Conservation (phyloP, 2,329 filamentous ascomycete genomes). For the Magnaporthales sp. region DNA sequence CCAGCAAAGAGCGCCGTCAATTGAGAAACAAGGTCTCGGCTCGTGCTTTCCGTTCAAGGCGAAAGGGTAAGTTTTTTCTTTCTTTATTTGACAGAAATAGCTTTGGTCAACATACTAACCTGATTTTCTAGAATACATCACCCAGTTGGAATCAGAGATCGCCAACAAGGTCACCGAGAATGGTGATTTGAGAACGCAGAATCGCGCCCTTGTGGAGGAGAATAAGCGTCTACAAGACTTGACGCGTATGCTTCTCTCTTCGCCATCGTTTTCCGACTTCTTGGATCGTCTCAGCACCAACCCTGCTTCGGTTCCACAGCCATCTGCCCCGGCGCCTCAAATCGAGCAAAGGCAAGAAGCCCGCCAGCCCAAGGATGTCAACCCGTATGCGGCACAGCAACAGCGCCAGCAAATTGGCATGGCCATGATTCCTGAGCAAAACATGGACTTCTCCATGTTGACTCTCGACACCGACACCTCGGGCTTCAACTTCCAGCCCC, state of each 20-base stretch:
- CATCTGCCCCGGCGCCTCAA: slow-evolving; percentile 26
- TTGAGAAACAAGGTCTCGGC: slow-evolving; percentile 99
- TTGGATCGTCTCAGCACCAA: slow-evolving; percentile 62
- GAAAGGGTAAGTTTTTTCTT: slow-evolving; percentile 67
- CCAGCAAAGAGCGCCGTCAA: slow-evolving; percentile 92
- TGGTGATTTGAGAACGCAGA: slow-evolving; percentile 70
- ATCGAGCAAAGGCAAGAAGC: slow-evolving; percentile 22
- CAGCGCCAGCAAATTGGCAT: slow-evolving; percentile 64
- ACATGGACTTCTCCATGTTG: slow-evolving; percentile 67
- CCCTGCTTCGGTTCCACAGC: slow-evolving; percentile 31
- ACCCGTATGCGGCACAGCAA: slow-evolving; percentile 47
- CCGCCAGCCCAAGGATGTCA: slow-evolving; percentile 56
- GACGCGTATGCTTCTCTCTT: slow-evolving; percentile 73
- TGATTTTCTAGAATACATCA: slow-evolving; percentile 74
- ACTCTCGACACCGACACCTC: slow-evolving; percentile 41
- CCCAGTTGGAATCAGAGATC: slow-evolving; percentile 85
- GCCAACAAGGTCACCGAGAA: slow-evolving; percentile 76
- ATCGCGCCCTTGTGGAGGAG: slow-evolving; percentile 74
- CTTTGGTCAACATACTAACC: slow-evolving; percentile 34
- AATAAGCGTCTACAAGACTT: slow-evolving; percentile 72
- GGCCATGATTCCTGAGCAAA: slow-evolving; percentile 74
- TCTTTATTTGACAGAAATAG: background rate
- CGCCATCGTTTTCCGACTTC: slow-evolving; percentile 74
- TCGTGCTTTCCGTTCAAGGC: slow-evolving; percentile 90
- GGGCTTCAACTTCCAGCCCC: slow-evolving; percentile 54